These are phyloP conservation scores for Cercophora newfieldiana DNA, from an alignment of 495 filamentous ascomycete species.

Conservation along the genomic window DNA sequence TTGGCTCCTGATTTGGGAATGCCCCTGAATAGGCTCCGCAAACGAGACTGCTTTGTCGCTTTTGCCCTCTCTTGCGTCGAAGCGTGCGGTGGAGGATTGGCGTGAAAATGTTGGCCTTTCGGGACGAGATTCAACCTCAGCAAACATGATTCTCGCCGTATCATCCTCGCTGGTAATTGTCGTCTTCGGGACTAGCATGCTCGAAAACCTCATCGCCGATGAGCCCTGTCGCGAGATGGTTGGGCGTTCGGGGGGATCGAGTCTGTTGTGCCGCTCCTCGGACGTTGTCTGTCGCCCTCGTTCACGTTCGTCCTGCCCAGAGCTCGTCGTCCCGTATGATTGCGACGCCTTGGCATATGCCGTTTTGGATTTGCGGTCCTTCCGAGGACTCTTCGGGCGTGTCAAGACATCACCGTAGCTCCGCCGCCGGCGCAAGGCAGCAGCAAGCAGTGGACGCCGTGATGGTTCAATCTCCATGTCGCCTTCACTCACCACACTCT, in stretches of 20 bases:
- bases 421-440: constrained; percentile 32
- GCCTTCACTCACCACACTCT: constrained; percentile 26
- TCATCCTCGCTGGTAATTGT: constrained; percentile 64
- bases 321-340: constrained; percentile 26
- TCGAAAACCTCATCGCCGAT: constrained; percentile 61
- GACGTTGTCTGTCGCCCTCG: neutral
- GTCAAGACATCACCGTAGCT: constrained; percentile 38
- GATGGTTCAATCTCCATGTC: constrained; percentile 24
- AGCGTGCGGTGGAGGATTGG: constrained; percentile 52
- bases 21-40: constrained; percentile 35
- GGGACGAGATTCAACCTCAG: constrained; percentile 42
- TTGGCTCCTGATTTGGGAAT: constrained; percentile 13
- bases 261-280: constrained; percentile 4
- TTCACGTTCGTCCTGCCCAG: neutral
- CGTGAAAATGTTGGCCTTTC: constrained; percentile 49
- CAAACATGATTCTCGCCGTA: constrained; percentile 77
- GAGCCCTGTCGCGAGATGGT: constrained; percentile 53
- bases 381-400: constrained; percentile 18
- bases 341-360: constrained; percentile 3
- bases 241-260: constrained; percentile 38
- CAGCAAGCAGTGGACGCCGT: constrained; percentile 29
- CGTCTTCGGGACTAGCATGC: constrained; percentile 72
- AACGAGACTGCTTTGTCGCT: constrained; percentile 71
- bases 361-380: constrained; percentile 21
- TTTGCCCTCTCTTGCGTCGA: constrained; percentile 62